Percentiles rank a stretch among this genome's conserved stretches.
Evolutionary conservation across 306 rosid species (phyloP).

Genomic region (Citrullus amarus): DNA sequence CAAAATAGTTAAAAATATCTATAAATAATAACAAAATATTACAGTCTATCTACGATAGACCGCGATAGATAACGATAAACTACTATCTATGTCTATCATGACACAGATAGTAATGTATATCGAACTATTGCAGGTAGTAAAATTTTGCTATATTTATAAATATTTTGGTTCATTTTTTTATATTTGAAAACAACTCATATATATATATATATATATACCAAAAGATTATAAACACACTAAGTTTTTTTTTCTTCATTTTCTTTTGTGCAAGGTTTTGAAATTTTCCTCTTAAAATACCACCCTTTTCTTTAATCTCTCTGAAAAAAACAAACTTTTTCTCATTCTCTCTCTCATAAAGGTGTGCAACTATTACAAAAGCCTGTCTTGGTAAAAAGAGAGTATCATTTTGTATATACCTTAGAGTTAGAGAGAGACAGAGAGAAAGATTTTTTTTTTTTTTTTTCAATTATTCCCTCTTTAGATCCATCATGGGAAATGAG

Average conservation of each 20-base stretch:
- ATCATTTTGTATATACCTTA: conserved; percentile 26
- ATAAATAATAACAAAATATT: too few relatives aligned
- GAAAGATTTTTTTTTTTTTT: not conserved
- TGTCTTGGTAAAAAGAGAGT: conserved; percentile 43
- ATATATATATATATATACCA: too few relatives aligned
- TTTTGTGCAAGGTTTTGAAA: conserved; percentile 20
- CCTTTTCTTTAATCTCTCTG: conserved; percentile 25
- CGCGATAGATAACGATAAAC: too few relatives aligned
- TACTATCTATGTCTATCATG: too few relatives aligned
- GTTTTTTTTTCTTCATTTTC: not conserved
- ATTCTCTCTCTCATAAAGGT: conserved; percentile 40
- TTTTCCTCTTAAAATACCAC: conserved; percentile 10
- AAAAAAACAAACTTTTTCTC: conserved; percentile 18
- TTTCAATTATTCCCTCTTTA: not conserved
- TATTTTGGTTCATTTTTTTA: too few relatives aligned
- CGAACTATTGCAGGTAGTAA: too few relatives aligned
- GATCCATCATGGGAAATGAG: conserved; percentile 28
- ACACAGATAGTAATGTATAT: too few relatives aligned
- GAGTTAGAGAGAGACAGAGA: not conserved
- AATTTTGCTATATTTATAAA: too few relatives aligned
- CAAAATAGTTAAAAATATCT: too few relatives aligned
- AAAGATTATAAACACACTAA: too few relatives aligned
- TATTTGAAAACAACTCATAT: too few relatives aligned
- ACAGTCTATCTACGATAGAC: too few relatives aligned
- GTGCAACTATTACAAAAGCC: conserved; percentile 16